Evolutionary conservation across 257 asterid species (phyloP).

Genomic region (Henckelia pumila): DNA sequence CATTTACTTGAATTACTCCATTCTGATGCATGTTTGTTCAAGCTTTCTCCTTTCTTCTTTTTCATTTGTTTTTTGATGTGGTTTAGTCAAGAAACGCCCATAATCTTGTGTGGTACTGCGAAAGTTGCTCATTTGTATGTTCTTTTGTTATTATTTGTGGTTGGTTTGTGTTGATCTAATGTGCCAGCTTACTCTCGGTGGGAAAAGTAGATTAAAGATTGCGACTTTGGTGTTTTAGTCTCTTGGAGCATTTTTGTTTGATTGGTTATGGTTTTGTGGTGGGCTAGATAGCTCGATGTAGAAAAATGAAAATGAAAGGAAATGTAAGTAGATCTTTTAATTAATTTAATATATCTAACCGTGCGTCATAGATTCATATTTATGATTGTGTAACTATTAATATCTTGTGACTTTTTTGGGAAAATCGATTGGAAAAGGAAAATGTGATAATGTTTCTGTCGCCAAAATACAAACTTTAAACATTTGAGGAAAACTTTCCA

Average conservation of each 20-base stretch:
- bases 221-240: not conserved
- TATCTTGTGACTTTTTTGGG: not conserved
- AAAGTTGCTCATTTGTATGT: not conserved
- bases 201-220: not conserved
- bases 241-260: not conserved
- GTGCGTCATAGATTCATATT: not conserved
- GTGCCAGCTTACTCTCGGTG: not conserved
- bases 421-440: not conserved
- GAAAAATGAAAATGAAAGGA: not conserved
- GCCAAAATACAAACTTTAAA: not conserved
- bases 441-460: not conserved
- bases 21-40: not conserved
- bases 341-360: no score
- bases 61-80: no score
- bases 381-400: not conserved
- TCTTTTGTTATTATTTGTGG: no score
- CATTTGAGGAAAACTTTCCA: not conserved
- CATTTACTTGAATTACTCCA: not conserved
- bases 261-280: not conserved
- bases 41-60: no score
- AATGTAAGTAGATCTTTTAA: no score
- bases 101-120: not conserved
- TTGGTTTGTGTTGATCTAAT: not conserved
- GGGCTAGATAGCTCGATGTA: not conserved
- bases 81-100: not conserved